Base-by-base conservation (phyloP, 805 yeast species). In the Wickerhamiella spandovensis region DNA sequence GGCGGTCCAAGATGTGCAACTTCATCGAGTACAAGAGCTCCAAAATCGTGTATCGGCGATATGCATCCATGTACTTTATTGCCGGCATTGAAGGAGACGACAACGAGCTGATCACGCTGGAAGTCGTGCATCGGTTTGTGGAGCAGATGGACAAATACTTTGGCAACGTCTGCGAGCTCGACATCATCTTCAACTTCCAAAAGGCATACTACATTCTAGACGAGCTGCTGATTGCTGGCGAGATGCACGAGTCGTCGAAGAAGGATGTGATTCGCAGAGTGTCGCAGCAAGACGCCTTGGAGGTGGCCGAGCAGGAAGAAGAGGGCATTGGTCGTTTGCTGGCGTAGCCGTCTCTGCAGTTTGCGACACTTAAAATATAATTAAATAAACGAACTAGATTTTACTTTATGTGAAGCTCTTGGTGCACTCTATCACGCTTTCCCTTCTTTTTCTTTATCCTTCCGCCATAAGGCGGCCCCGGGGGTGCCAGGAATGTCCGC, bases 101-200 rank as follows among this genome's bases (percentile, higher is more conserved):
- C 61, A 92, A 92, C 64, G 98, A 92, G 64, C 72, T 92, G 55
- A 67, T 86, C 49, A 81, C 94, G 1, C 71, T 92, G 51, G 98
- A 92, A 61, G 71, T 84, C 17, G 81, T 92, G 48, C 98, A 92
- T 64, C 73, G 97, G 53, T 92, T 81, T 64, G 98, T 92, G 41
- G 98, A 92, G 65, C 88, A 86, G 56, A 87, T 92, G 96, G 98
- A 92, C 70, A 82, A 84, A 58, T 79, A 88, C 53, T 92, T 86
- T 63, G 97, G 96, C 12, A 90, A 87, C 61, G 98, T 92, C 17
- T 88, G 97, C 67, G 98, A 92, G 65, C 72, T 92, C 60, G 98
- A 92, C 68, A 92, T 92, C 54, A 92, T 92, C 47, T 92, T 92
- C 75, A 92, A 94, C 61, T 92, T 92, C 68, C 85, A 84, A 58